These are phyloP conservation scores for Russula virescens DNA, from an alignment of 768 basidiomycete genomes.

Conservation along the genomic window DNA sequence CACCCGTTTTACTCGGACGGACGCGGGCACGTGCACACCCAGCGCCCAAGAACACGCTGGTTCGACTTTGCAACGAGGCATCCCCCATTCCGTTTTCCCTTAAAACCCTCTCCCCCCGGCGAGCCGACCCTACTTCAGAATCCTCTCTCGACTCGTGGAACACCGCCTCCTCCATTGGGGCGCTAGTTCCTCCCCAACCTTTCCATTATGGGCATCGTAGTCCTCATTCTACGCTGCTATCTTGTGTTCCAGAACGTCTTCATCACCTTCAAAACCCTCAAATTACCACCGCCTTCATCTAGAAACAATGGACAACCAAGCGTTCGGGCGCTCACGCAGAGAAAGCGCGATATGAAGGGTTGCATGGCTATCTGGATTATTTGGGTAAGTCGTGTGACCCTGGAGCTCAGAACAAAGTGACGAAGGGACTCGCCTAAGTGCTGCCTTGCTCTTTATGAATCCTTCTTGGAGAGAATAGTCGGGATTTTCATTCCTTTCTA, in stretches of 20 bases:
- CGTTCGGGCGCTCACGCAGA: slow-evolving; percentile 58
- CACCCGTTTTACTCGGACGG: not conserved
- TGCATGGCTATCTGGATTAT: slow-evolving; percentile 80
- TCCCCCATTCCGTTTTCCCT: not conserved
- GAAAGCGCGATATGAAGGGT: slow-evolving; percentile 84
- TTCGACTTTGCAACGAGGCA: slow-evolving; percentile 20
- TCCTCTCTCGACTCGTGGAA: slow-evolving; percentile 9
- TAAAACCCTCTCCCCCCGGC: slow-evolving; percentile 11
- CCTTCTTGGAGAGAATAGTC: slow-evolving; percentile 55
- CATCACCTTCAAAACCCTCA: slow-evolving; percentile 80
- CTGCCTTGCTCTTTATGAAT: slow-evolving; percentile 64
- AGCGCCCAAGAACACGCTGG: not conserved
- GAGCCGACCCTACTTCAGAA: slow-evolving; percentile 13
- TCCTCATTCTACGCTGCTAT: slow-evolving; percentile 57
- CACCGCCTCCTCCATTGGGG: slow-evolving; percentile 16
- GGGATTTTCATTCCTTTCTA: slow-evolving; percentile 79
- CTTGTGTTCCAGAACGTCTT: slow-evolving; percentile 77
- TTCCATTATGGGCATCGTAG: slow-evolving; percentile 57
- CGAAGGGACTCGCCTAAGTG: slow-evolving; percentile 40
- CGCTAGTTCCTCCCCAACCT: slow-evolving; percentile 10
- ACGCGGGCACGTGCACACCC: slow-evolving; percentile 5
- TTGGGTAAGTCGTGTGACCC: slow-evolving; percentile 50
- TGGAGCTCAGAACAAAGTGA: slow-evolving; percentile 16
- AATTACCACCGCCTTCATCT: slow-evolving; percentile 50
- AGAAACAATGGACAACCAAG: slow-evolving; percentile 58